A percentile compares a stretch with the other conserved stretches of the same genome.
Evolutionary conservation across 2,329 filamentous ascomycete genomes (phyloP).

Genomic region (Arthrobotrys iridis): DNA sequence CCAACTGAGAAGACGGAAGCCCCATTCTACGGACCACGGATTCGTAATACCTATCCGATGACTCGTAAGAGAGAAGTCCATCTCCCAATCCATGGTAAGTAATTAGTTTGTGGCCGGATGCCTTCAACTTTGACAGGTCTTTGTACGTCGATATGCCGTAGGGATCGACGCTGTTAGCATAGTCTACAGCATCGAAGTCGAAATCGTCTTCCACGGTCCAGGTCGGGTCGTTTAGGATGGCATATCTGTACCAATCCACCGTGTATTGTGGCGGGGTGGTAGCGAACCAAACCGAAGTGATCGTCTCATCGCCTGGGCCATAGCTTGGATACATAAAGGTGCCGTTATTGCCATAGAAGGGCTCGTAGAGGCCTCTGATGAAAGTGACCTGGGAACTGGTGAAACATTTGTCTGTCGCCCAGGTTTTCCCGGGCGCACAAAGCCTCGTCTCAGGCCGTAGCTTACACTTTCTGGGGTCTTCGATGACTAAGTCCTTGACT

Average conservation of each 20-base stretch:
- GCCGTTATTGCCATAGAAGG: slow-evolving; percentile 60
- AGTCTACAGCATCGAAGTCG: slow-evolving; percentile 58
- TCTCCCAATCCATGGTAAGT: slow-evolving; percentile 65
- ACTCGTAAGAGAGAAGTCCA: slow-evolving; percentile 61
- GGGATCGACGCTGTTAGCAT: slow-evolving; percentile 61
- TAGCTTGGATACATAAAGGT: slow-evolving; percentile 59
- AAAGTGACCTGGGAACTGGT: slow-evolving; percentile 59
- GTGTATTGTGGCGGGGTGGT: background rate
- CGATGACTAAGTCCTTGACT: slow-evolving; percentile 64
- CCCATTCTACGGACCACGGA: slow-evolving; percentile 56
- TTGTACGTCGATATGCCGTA: slow-evolving; percentile 62
- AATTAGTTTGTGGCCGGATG: slow-evolving; percentile 63
- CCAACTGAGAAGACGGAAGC: slow-evolving; percentile 48
- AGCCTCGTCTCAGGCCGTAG: slow-evolving; percentile 60
- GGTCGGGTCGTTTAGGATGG: slow-evolving; percentile 62
- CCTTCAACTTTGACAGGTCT: slow-evolving; percentile 62
- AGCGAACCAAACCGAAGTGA: slow-evolving; percentile 20
- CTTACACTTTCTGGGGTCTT: slow-evolving; percentile 61
- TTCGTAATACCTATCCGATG: slow-evolving; percentile 35
- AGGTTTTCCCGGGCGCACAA: slow-evolving; percentile 55
- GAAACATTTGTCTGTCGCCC: slow-evolving; percentile 57
- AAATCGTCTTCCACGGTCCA: slow-evolving; percentile 62
- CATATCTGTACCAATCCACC: slow-evolving; percentile 64
- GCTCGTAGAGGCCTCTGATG: slow-evolving; percentile 59
- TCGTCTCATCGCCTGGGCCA: slow-evolving; percentile 37